A percentile compares a stretch with the other conserved stretches of the same genome.
These are phyloP conservation scores for Neurospora sp. DNA, from an alignment of 495 filamentous ascomycete species.

Conservation along the genomic window DNA sequence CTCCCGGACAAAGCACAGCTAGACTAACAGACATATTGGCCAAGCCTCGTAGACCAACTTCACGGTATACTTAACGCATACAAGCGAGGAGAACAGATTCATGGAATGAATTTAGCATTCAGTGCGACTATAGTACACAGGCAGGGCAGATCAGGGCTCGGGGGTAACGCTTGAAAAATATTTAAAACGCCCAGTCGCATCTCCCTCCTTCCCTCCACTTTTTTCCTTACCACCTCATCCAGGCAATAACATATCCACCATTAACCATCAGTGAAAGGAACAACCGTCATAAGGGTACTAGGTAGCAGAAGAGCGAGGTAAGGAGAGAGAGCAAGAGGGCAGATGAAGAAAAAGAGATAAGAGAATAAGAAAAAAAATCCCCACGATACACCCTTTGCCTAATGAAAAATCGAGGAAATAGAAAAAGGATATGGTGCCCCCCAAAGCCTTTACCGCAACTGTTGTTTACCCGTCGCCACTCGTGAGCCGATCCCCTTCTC, in stretches of 20 bases:
- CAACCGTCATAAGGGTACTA: background rate
- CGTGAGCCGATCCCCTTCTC: background rate
- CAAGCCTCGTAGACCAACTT: background rate
- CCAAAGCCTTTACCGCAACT: background rate
- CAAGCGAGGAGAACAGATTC: background rate
- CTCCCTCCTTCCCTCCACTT: background rate
- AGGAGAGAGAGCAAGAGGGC: background rate
- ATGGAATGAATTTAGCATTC: constrained; percentile 23
- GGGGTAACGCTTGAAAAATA: background rate
- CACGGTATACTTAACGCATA: background rate
- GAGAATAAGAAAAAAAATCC: constrained; percentile 6
- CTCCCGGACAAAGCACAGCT: background rate
- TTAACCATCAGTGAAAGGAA: background rate
- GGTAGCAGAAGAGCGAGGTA: background rate
- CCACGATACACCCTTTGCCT: background rate
- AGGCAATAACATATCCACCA: background rate
- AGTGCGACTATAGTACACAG: constrained; percentile 7
- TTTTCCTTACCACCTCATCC: background rate
- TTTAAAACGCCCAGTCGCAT: background rate
- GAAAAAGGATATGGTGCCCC: background rate
- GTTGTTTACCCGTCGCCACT: background rate
- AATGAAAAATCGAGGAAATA: background rate
- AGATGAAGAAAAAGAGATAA: constrained; percentile 4
- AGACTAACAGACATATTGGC: background rate
- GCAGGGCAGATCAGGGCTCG: background rate